These are phyloP conservation scores for Sporopachydermia quercuum DNA, from an alignment of 805 yeast species.

Conservation along the genomic window DNA sequence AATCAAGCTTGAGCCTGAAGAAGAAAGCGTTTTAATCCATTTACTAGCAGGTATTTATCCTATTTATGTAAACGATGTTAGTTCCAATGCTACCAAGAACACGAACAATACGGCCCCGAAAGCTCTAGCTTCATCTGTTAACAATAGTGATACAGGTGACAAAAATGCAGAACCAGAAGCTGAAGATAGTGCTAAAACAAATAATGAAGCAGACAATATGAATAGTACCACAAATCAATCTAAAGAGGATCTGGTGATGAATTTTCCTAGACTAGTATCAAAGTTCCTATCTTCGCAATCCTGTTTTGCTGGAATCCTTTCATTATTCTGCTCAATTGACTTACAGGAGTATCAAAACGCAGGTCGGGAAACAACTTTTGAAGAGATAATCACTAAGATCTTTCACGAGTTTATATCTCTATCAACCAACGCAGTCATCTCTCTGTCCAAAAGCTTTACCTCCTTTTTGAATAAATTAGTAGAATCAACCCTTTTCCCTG, in stretches of 20 bases:
- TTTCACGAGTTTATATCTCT: neutral
- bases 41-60: slow-evolving; percentile 17
- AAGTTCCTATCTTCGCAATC: neutral
- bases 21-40: slow-evolving; percentile 7
- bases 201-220: no score
- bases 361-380: neutral
- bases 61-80: slow-evolving; percentile 15
- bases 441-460: slow-evolving; percentile 1
- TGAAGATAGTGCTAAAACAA: no score
- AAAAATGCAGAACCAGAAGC: no score
- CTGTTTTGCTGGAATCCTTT: neutral
- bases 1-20: slow-evolving; percentile 1
- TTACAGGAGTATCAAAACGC: neutral
- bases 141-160: neutral
- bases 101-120: neutral
- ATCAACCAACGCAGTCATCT: slow-evolving; percentile 11
- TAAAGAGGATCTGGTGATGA: neutral
- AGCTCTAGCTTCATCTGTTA: slow-evolving; percentile 6
- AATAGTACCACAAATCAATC: no score
- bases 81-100: slow-evolving; percentile 2
- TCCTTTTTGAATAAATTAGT: slow-evolving; percentile 8
- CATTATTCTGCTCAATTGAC: neutral
- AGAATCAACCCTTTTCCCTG: slow-evolving; percentile 9
- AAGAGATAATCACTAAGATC: neutral
- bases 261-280: neutral